Percentiles rank a stretch among this genome's conserved stretches.
Evolutionary conservation across 371 early-diverging fungal genomes (phyloP).

Genomic region (Mortierella sp.): DNA sequence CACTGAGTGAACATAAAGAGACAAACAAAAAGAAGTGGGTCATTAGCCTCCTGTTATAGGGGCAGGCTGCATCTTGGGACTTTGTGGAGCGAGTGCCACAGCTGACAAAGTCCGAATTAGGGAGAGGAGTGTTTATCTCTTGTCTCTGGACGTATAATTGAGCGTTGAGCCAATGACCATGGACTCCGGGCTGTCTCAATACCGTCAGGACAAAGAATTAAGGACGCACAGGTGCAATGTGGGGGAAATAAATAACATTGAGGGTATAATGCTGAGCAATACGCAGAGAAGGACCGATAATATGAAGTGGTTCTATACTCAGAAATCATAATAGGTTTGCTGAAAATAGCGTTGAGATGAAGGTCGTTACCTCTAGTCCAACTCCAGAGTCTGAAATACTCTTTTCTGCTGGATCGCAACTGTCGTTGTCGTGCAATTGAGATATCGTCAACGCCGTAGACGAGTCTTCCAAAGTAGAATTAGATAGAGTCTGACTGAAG

Average conservation of each 20-base stretch:
- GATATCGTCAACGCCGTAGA: conserved; percentile 1
- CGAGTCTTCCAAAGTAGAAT: not conserved
- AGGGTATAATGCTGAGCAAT: not conserved
- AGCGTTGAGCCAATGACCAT: conserved; percentile 33
- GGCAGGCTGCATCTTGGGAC: not conserved
- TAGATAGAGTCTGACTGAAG: not conserved
- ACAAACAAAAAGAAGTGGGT: not conserved
- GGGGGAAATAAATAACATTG: not conserved
- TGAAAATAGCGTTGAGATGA: not conserved
- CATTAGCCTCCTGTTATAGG: not conserved
- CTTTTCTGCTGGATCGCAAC: conserved; percentile 1
- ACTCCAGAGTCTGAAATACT: conserved; percentile 25
- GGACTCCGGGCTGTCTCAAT: conserved; percentile 24
- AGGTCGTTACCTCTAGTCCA: conserved; percentile 27
- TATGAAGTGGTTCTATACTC: not conserved
- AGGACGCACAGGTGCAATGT: conserved; percentile 3
- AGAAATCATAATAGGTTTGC: not conserved
- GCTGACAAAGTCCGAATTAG: not conserved
- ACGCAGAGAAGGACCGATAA: not conserved
- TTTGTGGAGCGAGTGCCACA: not conserved
- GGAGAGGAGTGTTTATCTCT: conserved; percentile 15
- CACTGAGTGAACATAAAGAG: not conserved
- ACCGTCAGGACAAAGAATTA: not conserved
- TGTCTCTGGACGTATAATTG: not conserved
- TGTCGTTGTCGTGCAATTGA: not conserved